Percentiles rank a stretch among this genome's conserved stretches.
Evolutionary conservation across 495 filamentous ascomycete species (phyloP).

Genomic region (Eremomyces bilateralis): DNA sequence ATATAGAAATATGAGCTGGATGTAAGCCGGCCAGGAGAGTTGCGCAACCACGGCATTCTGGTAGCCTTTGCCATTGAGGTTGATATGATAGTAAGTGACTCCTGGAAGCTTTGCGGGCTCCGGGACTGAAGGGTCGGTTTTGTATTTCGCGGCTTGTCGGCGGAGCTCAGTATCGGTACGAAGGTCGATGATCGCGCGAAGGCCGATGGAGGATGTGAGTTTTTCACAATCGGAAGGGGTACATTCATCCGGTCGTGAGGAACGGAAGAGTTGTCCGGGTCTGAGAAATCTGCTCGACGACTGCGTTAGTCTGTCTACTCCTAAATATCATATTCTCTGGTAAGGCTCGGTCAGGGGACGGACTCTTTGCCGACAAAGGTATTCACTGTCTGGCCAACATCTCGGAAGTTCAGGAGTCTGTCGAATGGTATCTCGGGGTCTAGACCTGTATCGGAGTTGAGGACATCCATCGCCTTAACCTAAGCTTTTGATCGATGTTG

Average conservation of each 20-base stretch:
- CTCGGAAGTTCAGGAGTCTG: constrained; percentile 62
- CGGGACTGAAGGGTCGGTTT: constrained; percentile 20
- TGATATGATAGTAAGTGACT: constrained; percentile 37
- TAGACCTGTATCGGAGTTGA: no score
- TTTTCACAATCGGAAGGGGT: no score
- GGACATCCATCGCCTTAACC: no score
- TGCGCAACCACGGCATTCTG: constrained; percentile 42
- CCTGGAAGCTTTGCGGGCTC: constrained; percentile 34
- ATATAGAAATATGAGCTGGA: constrained; percentile 35
- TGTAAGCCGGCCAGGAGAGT: constrained; percentile 43
- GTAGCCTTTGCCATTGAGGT: constrained; percentile 51
- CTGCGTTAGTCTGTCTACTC: no score
- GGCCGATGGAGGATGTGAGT: no score
- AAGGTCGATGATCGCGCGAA: constrained; percentile 55
- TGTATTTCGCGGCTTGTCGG: constrained; percentile 43
- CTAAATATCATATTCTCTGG: no score
- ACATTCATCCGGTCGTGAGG: constrained; percentile 39
- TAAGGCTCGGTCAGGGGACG: no score
- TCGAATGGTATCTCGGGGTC: constrained; percentile 31
- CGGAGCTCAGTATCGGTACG: constrained; percentile 61
- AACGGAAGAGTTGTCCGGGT: constrained; percentile 51
- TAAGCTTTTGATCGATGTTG: no score
- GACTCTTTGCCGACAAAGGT: no score
- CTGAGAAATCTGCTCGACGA: constrained; percentile 36
- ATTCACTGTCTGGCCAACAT: constrained; percentile 60